Evolutionary conservation across 169 alveolate genomes (phyloP), one percentile per base, ranked within the genome.

Genomic region (Neospora caninum): DNA sequence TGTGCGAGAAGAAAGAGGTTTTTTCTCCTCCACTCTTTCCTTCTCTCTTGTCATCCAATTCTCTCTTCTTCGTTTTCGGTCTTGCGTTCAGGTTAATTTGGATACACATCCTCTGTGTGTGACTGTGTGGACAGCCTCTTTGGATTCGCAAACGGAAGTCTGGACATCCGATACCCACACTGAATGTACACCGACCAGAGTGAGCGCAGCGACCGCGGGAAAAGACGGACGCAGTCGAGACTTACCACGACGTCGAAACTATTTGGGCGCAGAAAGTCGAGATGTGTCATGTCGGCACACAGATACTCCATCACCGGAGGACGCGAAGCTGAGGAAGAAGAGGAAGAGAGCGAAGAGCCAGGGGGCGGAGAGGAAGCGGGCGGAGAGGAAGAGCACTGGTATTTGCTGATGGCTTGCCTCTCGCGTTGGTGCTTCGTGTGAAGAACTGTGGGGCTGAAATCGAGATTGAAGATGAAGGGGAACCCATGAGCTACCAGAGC

Each of bases 191-290:
- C 58, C 58, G 58, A 4, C 13, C 13, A 4, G 22, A 7, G 58
- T 4, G 13, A 49, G 73, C 73, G n/a, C 31, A 7, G 73, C 73
- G 16, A 16, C 73, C n/a, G n/a, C n/a, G n/a, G n/a, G n/a, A n/a
- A n/a, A n/a, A n/a, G n/a, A n/a, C n/a, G n/a, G n/a, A n/a, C n/a
- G n/a, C n/a, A n/a, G n/a, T n/a, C n/a, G n/a, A n/a, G n/a, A 16
- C 86, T 78, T n/a, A 78, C 86, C 86, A 78, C 86, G 49, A 78
- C 86, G 45, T 78, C 86, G 86, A 29, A 78, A 13, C 43, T n/a
- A 2, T 78, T n/a, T 29, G 39, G 22, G 39, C 86, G 86, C 10
- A 78, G 45, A 25, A 78, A 78, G 45, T 78, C 49, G 86, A 38
- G 45, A n/a, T 43, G 39, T 25, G 49, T 78, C 86, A 78, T 78